These are phyloP conservation scores for Edaphochlamys debaryana DNA, from an alignment of 139 green algal species.

Conservation along the genomic window DNA sequence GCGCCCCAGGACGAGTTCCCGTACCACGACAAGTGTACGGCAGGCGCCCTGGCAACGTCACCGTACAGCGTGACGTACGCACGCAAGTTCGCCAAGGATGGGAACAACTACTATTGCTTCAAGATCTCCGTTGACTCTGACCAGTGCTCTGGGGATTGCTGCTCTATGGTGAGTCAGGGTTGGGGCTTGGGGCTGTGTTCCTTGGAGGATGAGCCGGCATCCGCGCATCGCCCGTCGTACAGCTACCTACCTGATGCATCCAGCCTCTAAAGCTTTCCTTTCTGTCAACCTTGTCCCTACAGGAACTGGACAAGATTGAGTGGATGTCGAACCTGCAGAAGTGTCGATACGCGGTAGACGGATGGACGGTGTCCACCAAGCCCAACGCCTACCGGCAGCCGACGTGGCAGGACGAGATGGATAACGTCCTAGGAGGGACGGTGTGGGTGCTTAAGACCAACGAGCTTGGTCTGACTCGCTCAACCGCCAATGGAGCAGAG, in stretches of 20 bases:
- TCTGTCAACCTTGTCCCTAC: no score
- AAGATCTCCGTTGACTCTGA: background rate
- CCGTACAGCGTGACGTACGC: constrained; percentile 18
- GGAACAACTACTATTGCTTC: constrained; percentile 25
- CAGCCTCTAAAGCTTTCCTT: no score
- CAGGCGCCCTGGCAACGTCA: background rate
- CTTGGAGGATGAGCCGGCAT: no score
- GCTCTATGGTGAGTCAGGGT: no score
- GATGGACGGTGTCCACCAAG: constrained; percentile 12
- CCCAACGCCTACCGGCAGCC: background rate
- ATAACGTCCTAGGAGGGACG: background rate
- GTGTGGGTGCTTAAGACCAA: constrained; percentile 21
- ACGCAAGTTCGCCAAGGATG: background rate
- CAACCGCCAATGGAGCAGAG: background rate
- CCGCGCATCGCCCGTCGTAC: no score
- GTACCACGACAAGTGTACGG: constrained; percentile 14
- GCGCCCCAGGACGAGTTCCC: constrained; percentile 7
- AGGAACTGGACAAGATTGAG: constrained; percentile 26
- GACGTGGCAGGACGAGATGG: background rate
- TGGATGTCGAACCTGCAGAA: background rate
- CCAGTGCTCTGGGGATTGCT: constrained; percentile 12
- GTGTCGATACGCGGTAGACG: background rate
- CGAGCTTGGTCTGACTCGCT: background rate
- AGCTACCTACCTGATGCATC: no score
- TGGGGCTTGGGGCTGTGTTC: no score